Conservation (phyloP, 495 filamentous ascomycete genomes). For the Xanthoparmelia taractica region DNA sequence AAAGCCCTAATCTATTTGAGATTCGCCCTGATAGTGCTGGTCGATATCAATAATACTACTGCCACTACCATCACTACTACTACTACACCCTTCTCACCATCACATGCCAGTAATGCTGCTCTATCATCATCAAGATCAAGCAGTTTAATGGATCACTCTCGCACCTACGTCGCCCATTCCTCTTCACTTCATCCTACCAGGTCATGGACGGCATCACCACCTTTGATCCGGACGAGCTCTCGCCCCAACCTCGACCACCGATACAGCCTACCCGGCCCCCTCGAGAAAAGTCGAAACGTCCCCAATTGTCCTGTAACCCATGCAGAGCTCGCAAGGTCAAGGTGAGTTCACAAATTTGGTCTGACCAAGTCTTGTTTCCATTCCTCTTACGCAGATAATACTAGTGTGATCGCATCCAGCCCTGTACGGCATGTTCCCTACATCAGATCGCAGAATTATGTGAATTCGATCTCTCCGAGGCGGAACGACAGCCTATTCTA, state of each 20-base stretch:
- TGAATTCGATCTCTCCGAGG: conserved; percentile 38
- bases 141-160: conserved; percentile 11
- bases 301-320: conserved; percentile 25
- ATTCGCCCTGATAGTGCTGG: conserved; percentile 7
- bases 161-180: not conserved
- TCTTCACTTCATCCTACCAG: conserved; percentile 8
- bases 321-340: conserved; percentile 26
- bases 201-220: conserved; percentile 14
- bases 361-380: not conserved
- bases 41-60: conserved; percentile 11
- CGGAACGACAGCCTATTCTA: conserved; percentile 35
- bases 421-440: conserved; percentile 41
- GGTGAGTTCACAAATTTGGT: too few species aligned
- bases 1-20: conserved; percentile 17
- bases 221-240: conserved; percentile 9
- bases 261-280: conserved; percentile 15
- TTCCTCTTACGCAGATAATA: not conserved
- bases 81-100: not conserved
- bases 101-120: conserved; percentile 10
- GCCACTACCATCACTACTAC: too few species aligned
- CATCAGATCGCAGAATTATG: conserved; percentile 40
- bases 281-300: conserved; percentile 25
- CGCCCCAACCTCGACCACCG: conserved; percentile 6
- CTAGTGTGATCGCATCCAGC: conserved; percentile 43
- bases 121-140: conserved; percentile 5